Evolutionary conservation across 257 asterid species (phyloP).

Genomic region (Ilex asprella): DNA sequence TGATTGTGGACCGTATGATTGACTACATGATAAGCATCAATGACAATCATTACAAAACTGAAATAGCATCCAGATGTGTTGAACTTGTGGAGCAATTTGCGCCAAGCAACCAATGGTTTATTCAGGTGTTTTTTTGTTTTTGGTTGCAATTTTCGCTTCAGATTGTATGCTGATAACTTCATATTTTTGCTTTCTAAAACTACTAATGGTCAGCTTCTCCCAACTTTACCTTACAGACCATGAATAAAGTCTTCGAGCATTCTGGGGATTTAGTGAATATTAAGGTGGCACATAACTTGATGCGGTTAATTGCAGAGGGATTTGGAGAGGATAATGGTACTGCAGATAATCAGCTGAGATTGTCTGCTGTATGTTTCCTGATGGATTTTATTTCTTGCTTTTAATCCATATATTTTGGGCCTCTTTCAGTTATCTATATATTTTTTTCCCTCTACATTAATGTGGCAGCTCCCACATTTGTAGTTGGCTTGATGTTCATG

Average conservation of each 20-base stretch:
- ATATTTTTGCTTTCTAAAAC: constrained; percentile 4
- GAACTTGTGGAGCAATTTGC: constrained; percentile 99
- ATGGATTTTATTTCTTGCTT: constrained; percentile 13
- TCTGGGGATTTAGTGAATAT: constrained; percentile 90
- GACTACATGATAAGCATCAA: constrained; percentile 87
- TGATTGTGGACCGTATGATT: constrained; percentile 93
- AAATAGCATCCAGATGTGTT: constrained; percentile 97
- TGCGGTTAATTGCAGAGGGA: constrained; percentile 96
- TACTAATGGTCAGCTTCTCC: constrained; percentile 15
- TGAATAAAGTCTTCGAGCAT: constrained; percentile 98
- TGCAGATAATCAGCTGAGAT: constrained; percentile 87
- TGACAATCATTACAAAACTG: constrained; percentile 90
- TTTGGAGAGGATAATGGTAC: constrained; percentile 85
- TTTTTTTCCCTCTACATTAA: neutral
- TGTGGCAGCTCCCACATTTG: too few species aligned
- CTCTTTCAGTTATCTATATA: neutral
- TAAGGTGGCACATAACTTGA: constrained; percentile 93
- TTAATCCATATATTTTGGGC: constrained; percentile 2
- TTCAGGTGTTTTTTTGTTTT: constrained; percentile 49
- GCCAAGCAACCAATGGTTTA: constrained; percentile 98
- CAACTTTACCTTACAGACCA: constrained; percentile 53
- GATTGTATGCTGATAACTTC: constrained; percentile 12
- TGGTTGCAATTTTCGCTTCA: constrained; percentile 5
- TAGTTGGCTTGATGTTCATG: too few species aligned
- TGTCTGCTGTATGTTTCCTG: constrained; percentile 82